Evolutionary conservation across 1,139 yeast genomes (phyloP).

Genomic region (Magnusiomyces fungicola): DNA sequence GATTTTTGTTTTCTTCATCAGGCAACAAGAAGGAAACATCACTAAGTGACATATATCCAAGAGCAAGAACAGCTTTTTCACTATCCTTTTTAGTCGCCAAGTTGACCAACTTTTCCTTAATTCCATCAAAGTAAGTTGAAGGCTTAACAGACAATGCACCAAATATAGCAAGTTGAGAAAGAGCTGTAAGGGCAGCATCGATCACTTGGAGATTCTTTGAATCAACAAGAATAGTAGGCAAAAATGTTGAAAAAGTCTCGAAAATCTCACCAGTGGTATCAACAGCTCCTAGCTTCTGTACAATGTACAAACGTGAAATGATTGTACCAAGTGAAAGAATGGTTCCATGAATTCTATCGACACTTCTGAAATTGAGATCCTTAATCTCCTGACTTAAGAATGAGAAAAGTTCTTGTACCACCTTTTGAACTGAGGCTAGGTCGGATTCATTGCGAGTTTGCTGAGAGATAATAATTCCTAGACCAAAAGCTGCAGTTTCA

Average conservation of each 20-base stretch:
- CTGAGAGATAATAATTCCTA: constrained; percentile 45
- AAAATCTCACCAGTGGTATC: constrained; percentile 6
- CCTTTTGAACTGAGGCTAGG: not conserved
- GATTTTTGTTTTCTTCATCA: constrained; percentile 16
- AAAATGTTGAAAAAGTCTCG: not conserved
- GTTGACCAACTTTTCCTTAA: constrained; percentile 30
- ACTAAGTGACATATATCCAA: constrained; percentile 50
- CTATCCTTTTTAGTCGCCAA: constrained; percentile 47
- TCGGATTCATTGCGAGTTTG: not conserved
- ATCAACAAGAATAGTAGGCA: constrained; percentile 1
- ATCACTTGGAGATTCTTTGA: constrained; percentile 15
- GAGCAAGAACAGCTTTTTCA: constrained; percentile 52
- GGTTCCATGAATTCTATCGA: constrained; percentile 24
- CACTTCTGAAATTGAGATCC: constrained; percentile 8
- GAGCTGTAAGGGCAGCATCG: constrained; percentile 39
- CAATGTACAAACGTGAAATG: constrained; percentile 44
- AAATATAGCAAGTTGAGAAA: constrained; percentile 52
- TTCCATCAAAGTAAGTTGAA: constrained; percentile 20
- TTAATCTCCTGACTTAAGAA: constrained; percentile 15
- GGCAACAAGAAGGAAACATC: constrained; percentile 18
- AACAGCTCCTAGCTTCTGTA: constrained; percentile 31
- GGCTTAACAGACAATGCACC: constrained; percentile 43
- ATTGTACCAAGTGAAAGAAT: constrained; percentile 42
- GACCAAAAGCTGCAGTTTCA: constrained; percentile 38
- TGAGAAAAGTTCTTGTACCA: constrained; percentile 11